Evolutionary conservation across 108 stramenopile species (phyloP).

Genomic region (Stephanodiscus minutulus): DNA sequence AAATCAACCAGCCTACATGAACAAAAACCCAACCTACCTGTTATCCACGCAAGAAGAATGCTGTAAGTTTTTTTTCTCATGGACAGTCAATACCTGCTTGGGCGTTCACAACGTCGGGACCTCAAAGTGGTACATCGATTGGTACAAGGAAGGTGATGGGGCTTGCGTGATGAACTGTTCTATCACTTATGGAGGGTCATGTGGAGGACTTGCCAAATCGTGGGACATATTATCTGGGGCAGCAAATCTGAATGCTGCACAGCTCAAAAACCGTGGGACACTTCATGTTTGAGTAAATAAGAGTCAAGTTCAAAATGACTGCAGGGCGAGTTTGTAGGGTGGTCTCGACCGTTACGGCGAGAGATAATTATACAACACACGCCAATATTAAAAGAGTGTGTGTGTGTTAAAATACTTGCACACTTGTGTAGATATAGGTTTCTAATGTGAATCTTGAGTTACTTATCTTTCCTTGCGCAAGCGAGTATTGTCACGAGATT

Average conservation of each 20-base stretch:
- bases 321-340: no score
- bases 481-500: no score
- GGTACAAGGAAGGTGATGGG: not conserved
- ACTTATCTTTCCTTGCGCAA: no score
- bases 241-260: not conserved
- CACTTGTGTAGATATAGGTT: no score
- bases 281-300: not conserved
- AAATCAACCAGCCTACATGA: slow-evolving; percentile 3
- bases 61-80: not conserved
- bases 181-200: not conserved
- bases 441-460: no score
- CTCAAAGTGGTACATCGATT: not conserved
- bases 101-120: not conserved
- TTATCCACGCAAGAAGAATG: not conserved
- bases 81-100: not conserved
- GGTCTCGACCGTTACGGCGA: no score
- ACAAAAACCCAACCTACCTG: not conserved
- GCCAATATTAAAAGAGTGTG: no score
- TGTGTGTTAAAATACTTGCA: no score
- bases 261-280: not conserved
- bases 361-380: no score
- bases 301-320: no score
- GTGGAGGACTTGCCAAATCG: not conserved
- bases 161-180: not conserved
- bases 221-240: not conserved